Conservation (phyloP, 1,284 basidiomycete genomes). For the Cystobasidiaceae sp. region DNA sequence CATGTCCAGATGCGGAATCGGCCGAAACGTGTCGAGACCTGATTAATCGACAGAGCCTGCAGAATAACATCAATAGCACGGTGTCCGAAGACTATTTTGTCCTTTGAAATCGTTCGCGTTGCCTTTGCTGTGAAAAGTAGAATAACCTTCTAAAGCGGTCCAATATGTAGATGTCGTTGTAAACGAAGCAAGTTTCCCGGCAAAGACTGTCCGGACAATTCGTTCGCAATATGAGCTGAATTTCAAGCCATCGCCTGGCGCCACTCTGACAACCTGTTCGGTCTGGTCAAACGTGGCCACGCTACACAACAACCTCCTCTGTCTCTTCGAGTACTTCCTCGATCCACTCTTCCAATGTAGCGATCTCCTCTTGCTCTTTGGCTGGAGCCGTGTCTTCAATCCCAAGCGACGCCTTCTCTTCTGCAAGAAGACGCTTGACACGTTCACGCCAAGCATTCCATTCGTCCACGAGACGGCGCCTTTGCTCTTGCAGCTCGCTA, state of each 20-base stretch:
- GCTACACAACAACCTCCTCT: slow-evolving; percentile 62
- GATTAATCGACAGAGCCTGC: slow-evolving; percentile 25
- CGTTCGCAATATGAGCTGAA: too few relatives aligned
- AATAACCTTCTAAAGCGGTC: neutral
- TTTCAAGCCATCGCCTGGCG: too few relatives aligned
- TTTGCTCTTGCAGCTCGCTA: slow-evolving; percentile 83
- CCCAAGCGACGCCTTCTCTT: slow-evolving; percentile 57
- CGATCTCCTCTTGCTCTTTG: slow-evolving; percentile 47
- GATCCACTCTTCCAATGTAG: slow-evolving; percentile 78
- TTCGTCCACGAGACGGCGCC: slow-evolving; percentile 89
- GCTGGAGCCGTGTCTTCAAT: slow-evolving; percentile 48
- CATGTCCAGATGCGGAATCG: slow-evolving; percentile 57
- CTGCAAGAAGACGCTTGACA: slow-evolving; percentile 52
- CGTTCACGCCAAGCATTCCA: slow-evolving; percentile 86
- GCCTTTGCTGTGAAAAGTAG: neutral
- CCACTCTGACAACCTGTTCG: neutral
- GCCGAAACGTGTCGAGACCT: slow-evolving; percentile 4
- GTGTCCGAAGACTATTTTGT: neutral
- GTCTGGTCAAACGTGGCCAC: neutral
- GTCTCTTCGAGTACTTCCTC: slow-evolving; percentile 86
- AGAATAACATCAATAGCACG: neutral
- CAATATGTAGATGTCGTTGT: neutral
- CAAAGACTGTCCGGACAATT: too few relatives aligned
- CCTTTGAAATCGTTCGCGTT: too few relatives aligned
- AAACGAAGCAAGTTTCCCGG: neutral